A percentile compares a stretch with the other conserved stretches of the same genome.
Evolutionary conservation across 345 rosid genomes (phyloP).

Genomic region (Hypericum perforatum): DNA sequence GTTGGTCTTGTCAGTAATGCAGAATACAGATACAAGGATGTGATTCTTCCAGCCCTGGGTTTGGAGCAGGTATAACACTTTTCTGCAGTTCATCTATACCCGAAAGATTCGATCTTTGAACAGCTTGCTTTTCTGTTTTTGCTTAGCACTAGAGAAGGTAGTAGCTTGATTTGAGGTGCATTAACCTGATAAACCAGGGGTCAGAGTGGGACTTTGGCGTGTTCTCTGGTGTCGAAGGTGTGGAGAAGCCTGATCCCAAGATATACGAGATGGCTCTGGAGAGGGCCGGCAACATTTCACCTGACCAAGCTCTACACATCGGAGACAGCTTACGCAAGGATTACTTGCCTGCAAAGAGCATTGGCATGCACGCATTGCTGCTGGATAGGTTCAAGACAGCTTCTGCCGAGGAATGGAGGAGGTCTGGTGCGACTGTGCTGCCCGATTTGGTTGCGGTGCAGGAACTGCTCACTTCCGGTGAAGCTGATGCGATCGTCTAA

Average conservation of each 20-base stretch:
- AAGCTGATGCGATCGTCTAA: no score
- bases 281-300: constrained; percentile 67
- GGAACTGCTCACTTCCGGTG: constrained; percentile 31
- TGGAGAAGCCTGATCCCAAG: constrained; percentile 84
- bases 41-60: constrained; percentile 83
- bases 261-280: constrained; percentile 63
- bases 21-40: constrained; percentile 77
- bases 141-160: constrained; percentile 1
- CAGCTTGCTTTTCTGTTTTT: not conserved
- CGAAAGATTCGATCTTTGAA: no score
- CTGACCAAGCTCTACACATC: constrained; percentile 63
- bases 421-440: constrained; percentile 69
- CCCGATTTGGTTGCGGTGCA: constrained; percentile 67
- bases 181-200: constrained; percentile 31
- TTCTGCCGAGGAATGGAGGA: constrained; percentile 71
- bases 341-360: constrained; percentile 67
- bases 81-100: no score
- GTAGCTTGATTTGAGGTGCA: not conserved
- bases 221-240: constrained; percentile 83
- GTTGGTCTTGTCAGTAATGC: constrained; percentile 84
- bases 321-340: constrained; percentile 95
- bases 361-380: constrained; percentile 84
- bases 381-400: constrained; percentile 83
- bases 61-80: constrained; percentile 44
- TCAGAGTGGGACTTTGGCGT: constrained; percentile 96